These are phyloP conservation scores for Knufia fluminis DNA, from an alignment of 2,329 filamentous ascomycete species.

Conservation along the genomic window DNA sequence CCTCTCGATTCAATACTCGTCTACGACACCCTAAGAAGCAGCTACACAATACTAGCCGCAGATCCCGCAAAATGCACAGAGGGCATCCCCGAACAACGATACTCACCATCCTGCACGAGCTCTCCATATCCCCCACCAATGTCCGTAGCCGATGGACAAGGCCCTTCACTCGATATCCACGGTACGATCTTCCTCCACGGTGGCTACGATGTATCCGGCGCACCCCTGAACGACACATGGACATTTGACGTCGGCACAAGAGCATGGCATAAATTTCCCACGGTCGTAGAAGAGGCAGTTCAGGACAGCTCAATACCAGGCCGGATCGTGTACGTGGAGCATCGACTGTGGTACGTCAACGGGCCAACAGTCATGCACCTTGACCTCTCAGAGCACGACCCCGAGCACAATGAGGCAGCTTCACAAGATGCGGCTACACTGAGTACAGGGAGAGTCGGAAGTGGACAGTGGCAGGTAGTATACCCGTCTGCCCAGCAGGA, in stretches of 20 bases:
- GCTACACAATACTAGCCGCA: constrained; percentile 8
- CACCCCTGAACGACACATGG: constrained; percentile 15
- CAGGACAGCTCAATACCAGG: constrained; percentile 6
- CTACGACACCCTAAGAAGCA: constrained; percentile 11
- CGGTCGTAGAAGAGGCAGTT: constrained; percentile 8
- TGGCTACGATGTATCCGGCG: constrained; percentile 9
- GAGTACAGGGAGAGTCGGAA: constrained; percentile 7
- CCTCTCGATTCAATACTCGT: constrained; percentile 4
- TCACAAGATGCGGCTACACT: constrained; percentile 3
- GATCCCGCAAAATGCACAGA: constrained; percentile 9
- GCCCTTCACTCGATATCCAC: constrained; percentile 10
- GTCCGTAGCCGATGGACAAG: constrained; percentile 6
- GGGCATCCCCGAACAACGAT: constrained; percentile 12
- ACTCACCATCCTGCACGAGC: constrained; percentile 10
- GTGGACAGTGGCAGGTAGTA: constrained; percentile 11
- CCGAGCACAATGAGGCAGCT: not conserved
- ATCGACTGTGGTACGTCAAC: constrained; percentile 13
- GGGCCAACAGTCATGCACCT: constrained; percentile 12
- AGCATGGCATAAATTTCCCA: constrained; percentile 13
- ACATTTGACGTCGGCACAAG: constrained; percentile 14
- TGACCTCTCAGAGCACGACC: constrained; percentile 10
- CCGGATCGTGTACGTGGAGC: constrained; percentile 8
- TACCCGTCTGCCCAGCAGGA: constrained; percentile 1
- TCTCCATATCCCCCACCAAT: constrained; percentile 10
- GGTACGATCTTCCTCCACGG: constrained; percentile 18